Percentiles rank a stretch among this genome's conserved stretches.
Evolutionary conservation across 305 asterid genomes (phyloP).

Genomic region (Caryopteris hybrid): DNA sequence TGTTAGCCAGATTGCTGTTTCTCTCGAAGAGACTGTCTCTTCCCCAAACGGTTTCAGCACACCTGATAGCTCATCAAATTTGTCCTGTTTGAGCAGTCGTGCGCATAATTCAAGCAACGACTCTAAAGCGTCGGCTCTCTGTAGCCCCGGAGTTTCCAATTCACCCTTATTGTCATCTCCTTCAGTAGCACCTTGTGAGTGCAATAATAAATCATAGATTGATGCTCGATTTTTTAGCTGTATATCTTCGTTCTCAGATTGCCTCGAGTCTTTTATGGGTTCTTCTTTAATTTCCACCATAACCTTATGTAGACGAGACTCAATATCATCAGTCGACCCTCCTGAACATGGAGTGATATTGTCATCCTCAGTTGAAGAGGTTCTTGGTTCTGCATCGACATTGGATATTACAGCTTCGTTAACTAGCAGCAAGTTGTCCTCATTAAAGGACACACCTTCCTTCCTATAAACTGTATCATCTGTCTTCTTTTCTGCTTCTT

Average conservation of each 20-base stretch:
- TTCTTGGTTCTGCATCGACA: slow-evolving; percentile 25
- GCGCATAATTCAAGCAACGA: slow-evolving; percentile 89
- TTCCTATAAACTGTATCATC: slow-evolving; percentile 28
- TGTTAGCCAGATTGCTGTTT: slow-evolving; percentile 87
- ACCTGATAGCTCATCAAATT: slow-evolving; percentile 74
- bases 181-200: slow-evolving; percentile 21
- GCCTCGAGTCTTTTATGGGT: neutral
- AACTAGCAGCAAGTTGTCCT: slow-evolving; percentile 18
- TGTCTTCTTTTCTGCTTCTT: slow-evolving; percentile 21
- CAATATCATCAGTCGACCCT: slow-evolving; percentile 2
- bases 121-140: slow-evolving; percentile 85
- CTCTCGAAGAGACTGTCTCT: slow-evolving; percentile 83
- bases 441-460: slow-evolving; percentile 23
- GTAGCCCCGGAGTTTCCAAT: slow-evolving; percentile 38
- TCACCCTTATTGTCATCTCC: slow-evolving; percentile 32
- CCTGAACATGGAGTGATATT: no score
- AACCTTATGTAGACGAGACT: slow-evolving; percentile 7
- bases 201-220: slow-evolving; percentile 10
- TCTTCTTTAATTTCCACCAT: slow-evolving; percentile 17
- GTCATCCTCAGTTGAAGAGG: slow-evolving; percentile 19
- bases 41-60: slow-evolving; percentile 85
- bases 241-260: slow-evolving; percentile 25
- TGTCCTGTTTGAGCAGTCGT: slow-evolving; percentile 69
- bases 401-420: slow-evolving; percentile 20
- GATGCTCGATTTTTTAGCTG: slow-evolving; percentile 23